Conservation (phyloP, 116 monocot genomes). For the Posidonia oceanica region DNA sequence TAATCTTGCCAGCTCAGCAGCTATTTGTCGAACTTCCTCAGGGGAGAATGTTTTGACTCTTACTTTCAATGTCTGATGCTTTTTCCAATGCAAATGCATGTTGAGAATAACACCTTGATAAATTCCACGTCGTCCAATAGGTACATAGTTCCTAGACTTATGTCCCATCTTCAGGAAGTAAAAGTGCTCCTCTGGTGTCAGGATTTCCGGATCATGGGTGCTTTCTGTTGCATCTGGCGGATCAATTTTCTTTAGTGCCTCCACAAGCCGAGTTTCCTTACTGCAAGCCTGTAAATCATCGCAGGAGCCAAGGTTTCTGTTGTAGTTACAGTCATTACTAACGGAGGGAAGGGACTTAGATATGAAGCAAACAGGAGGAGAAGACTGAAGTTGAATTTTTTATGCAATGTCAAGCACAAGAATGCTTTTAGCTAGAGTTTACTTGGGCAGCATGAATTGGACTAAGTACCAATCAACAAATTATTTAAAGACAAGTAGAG, state of each 20-base stretch:
- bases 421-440: too few species aligned
- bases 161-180: constrained; percentile 78
- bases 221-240: constrained; percentile 48
- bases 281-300: constrained; percentile 38
- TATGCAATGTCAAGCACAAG: too few species aligned
- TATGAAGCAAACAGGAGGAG: too few species aligned
- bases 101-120: constrained; percentile 97
- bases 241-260: constrained; percentile 73
- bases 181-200: constrained; percentile 97
- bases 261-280: constrained; percentile 64
- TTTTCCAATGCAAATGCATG: constrained; percentile 99
- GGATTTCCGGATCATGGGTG: constrained; percentile 84
- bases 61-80: constrained; percentile 91
- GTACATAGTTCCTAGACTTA: constrained; percentile 93
- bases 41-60: constrained; percentile 88
- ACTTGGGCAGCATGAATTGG: too few species aligned
- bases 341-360: background rate
- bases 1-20: constrained; percentile 76
- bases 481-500: too few species aligned
- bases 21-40: constrained; percentile 81
- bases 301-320: background rate
- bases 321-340: background rate
- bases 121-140: constrained; percentile 80
- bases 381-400: too few species aligned
- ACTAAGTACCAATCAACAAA: too few species aligned